Conservation (phyloP, 1,139 yeast genomes). For the Pichia sp. region DNA sequence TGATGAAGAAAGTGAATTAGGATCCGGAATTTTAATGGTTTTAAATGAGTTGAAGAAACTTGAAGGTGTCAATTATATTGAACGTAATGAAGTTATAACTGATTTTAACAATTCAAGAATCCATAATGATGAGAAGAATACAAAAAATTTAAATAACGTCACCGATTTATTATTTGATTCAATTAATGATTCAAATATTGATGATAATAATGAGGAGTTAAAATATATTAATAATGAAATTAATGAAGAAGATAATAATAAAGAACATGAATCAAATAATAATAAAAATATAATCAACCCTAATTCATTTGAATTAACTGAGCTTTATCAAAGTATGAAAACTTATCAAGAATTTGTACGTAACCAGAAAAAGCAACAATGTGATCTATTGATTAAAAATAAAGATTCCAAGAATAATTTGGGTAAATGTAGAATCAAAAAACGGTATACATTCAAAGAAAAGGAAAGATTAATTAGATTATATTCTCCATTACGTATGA, state of each 20-base stretch:
- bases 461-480: constrained; percentile 15
- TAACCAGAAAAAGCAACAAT: background rate
- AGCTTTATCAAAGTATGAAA: constrained; percentile 14
- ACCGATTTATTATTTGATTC: constrained; percentile 15
- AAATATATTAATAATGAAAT: background rate
- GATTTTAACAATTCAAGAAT: background rate
- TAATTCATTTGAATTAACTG: constrained; percentile 14
- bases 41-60: constrained; percentile 5
- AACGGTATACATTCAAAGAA: constrained; percentile 9
- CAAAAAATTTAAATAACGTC: constrained; percentile 4
- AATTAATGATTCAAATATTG: background rate
- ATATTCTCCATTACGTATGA: constrained; percentile 16
- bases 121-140: background rate
- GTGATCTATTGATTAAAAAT: no score
- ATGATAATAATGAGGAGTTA: background rate
- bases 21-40: constrained; percentile 5
- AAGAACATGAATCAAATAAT: background rate
- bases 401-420: no score
- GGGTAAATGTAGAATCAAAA: constrained; percentile 1
- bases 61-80: background rate
- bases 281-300: constrained; percentile 6
- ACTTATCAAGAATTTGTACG: constrained; percentile 6
- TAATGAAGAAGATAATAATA: background rate
- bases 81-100: background rate
- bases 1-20: constrained; percentile 1